phyloP scores from a whole-genome alignment of 441 rosid genomes.

The Cnidoscolus chayamansa region DNA sequence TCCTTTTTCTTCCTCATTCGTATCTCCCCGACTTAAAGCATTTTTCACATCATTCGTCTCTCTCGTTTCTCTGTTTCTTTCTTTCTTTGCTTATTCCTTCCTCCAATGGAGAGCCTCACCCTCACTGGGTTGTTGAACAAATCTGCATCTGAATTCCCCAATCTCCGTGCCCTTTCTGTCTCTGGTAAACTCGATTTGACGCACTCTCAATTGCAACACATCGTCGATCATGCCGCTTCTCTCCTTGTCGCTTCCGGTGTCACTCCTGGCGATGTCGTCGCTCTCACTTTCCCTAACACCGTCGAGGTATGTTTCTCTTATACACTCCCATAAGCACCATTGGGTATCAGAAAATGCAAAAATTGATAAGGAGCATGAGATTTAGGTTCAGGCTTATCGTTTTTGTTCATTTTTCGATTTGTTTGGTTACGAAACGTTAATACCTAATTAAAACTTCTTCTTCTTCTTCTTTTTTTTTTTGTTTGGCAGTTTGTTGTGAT shows the following conservation, averaged over 20 bases:
- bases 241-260: conserved; percentile 52
- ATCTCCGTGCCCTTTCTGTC: conserved; percentile 51
- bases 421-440: background rate
- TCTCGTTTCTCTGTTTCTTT: too few species aligned
- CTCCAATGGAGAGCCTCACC: conserved; percentile 48
- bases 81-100: too few species aligned
- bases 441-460: background rate
- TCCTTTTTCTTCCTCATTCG: background rate
- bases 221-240: conserved; percentile 60
- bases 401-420: background rate
- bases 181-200: conserved; percentile 59
- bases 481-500: conserved; percentile 57
- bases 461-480: background rate
- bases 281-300: conserved; percentile 74
- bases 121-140: conserved; percentile 47
- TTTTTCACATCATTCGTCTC: background rate
- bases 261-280: conserved; percentile 62
- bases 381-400: background rate
- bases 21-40: too few species aligned
- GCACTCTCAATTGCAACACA: conserved; percentile 47
- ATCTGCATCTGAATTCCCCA: conserved; percentile 45
- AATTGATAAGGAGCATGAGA: background rate
- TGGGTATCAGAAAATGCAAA: background rate
- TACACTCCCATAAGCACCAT: too few species aligned
- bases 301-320: conserved; percentile 47